A percentile compares a stretch with the other conserved stretches of the same genome.
These are phyloP conservation scores for Tilletia setariae DNA, from an alignment of 1,284 basidiomycete genomes.

Conservation along the genomic window DNA sequence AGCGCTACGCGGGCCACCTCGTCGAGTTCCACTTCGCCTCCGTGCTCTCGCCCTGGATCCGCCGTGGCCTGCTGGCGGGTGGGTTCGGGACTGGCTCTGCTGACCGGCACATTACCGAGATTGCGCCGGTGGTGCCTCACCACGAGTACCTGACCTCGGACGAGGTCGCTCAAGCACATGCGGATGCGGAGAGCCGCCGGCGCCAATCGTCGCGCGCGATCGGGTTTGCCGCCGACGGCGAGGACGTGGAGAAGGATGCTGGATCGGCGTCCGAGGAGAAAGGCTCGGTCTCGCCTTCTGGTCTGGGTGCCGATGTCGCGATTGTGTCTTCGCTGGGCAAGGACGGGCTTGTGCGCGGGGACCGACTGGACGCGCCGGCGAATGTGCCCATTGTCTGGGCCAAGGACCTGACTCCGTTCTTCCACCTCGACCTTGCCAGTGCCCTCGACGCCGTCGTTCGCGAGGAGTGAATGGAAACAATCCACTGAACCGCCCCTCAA, in stretches of 20 bases:
- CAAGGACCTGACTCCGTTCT: constrained; percentile 67
- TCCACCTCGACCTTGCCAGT: constrained; percentile 75
- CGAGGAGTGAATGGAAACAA: not conserved
- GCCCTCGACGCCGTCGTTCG: constrained; percentile 67
- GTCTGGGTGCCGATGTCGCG: no score
- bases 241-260: constrained; percentile 27
- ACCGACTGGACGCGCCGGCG: constrained; percentile 14
- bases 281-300: no score
- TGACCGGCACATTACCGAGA: constrained; percentile 26
- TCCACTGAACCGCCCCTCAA: no score
- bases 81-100: constrained; percentile 38
- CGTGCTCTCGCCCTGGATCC: constrained; percentile 89
- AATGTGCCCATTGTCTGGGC: constrained; percentile 54
- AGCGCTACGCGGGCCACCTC: constrained; percentile 76
- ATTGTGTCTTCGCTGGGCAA: not conserved
- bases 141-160: constrained; percentile 16
- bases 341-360: not conserved
- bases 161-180: not conserved
- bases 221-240: not conserved
- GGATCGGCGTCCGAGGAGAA: constrained; percentile 15
- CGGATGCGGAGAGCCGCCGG: not conserved
- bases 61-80: constrained; percentile 54
- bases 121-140: constrained; percentile 61
- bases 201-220: not conserved
- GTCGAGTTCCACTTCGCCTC: constrained; percentile 85